phyloP scores from a whole-genome alignment of 2,329 filamentous ascomycete genomes.

The Ophiostoma populinum region DNA sequence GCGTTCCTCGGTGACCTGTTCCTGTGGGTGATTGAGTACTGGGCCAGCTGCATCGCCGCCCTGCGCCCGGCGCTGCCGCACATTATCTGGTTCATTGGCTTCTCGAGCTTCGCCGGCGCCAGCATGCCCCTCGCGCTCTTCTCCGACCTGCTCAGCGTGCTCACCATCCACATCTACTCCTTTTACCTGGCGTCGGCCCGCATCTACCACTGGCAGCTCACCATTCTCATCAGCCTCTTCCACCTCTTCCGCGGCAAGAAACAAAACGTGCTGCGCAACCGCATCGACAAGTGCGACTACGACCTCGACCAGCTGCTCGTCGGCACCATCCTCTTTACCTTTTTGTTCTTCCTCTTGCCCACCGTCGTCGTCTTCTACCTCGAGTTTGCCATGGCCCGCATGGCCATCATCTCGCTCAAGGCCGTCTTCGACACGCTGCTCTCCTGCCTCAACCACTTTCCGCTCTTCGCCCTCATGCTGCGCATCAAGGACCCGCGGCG shows the following conservation, averaged over 20 bases:
- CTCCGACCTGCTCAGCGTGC: slow-evolving; percentile 76
- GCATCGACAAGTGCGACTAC: slow-evolving; percentile 97
- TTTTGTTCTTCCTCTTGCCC: slow-evolving; percentile 85
- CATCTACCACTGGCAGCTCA: slow-evolving; percentile 97
- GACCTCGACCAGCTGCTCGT: slow-evolving; percentile 92
- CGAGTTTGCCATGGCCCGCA: slow-evolving; percentile 84
- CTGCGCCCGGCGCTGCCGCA: slow-evolving; percentile 67
- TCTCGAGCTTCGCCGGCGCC: slow-evolving; percentile 86
- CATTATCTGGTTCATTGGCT: slow-evolving; percentile 82
- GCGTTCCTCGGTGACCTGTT: slow-evolving; percentile 92
- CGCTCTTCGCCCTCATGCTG: slow-evolving; percentile 91
- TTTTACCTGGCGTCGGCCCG: slow-evolving; percentile 95
- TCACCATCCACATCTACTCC: slow-evolving; percentile 93
- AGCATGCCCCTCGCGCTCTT: slow-evolving; percentile 95
- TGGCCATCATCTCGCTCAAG: slow-evolving; percentile 88
- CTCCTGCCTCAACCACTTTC: slow-evolving; percentile 93
- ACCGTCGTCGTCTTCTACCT: slow-evolving; percentile 95
- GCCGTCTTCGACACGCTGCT: slow-evolving; percentile 79
- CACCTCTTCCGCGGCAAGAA: slow-evolving; percentile 97
- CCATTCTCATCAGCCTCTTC: slow-evolving; percentile 92
- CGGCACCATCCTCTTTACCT: slow-evolving; percentile 88
- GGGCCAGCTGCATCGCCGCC: slow-evolving; percentile 66
- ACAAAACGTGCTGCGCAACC: slow-evolving; percentile 87
- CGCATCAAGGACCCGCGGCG: slow-evolving; percentile 82
- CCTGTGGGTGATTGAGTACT: slow-evolving; percentile 96